These are phyloP conservation scores for Sphagnum contortum DNA, from an alignment of 225 moss, liverwort and hornwort genomes.

Conservation along the genomic window DNA sequence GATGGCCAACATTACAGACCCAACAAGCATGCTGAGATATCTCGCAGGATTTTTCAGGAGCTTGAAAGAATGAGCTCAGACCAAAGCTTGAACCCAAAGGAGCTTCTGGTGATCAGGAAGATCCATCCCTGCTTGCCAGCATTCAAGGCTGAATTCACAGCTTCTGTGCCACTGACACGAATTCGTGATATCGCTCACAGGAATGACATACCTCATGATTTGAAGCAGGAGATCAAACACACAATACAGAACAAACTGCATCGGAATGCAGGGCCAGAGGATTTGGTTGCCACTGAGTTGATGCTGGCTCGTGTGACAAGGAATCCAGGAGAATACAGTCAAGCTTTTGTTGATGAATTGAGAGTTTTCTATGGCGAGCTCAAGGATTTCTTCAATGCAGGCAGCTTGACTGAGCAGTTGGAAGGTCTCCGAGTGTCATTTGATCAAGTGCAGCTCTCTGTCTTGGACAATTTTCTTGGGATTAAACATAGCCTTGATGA, in stretches of 20 bases:
- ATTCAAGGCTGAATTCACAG: constrained; percentile 93
- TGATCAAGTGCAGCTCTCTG: constrained; percentile 39
- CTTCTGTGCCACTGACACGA: constrained; percentile 82
- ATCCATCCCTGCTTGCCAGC: constrained; percentile 92
- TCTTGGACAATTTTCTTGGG: constrained; percentile 53
- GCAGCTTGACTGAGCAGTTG: constrained; percentile 88
- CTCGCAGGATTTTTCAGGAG: constrained; percentile 76
- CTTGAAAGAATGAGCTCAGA: constrained; percentile 56
- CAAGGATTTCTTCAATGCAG: constrained; percentile 96
- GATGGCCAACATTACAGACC: constrained; percentile 94
- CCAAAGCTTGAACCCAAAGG: constrained; percentile 43
- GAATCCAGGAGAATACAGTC: constrained; percentile 63
- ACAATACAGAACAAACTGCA: constrained; percentile 96
- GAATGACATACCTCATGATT: constrained; percentile 88
- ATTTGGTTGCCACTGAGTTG: constrained; percentile 80
- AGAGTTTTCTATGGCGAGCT: constrained; percentile 72
- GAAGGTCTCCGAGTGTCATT: constrained; percentile 62
- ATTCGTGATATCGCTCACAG: constrained; percentile 96
- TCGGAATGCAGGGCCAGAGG: constrained; percentile 91
- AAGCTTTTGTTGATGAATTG: constrained; percentile 74
- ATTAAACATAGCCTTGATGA: constrained; percentile 60
- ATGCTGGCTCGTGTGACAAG: constrained; percentile 73
- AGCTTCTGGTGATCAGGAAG: constrained; percentile 71
- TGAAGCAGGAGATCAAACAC: constrained; percentile 93
- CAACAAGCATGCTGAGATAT: constrained; percentile 92